Percentiles rank a stretch among this genome's conserved stretches.
Conservation (phyloP, 257 asterid genomes). For the Gynochthodes officinalis region DNA sequence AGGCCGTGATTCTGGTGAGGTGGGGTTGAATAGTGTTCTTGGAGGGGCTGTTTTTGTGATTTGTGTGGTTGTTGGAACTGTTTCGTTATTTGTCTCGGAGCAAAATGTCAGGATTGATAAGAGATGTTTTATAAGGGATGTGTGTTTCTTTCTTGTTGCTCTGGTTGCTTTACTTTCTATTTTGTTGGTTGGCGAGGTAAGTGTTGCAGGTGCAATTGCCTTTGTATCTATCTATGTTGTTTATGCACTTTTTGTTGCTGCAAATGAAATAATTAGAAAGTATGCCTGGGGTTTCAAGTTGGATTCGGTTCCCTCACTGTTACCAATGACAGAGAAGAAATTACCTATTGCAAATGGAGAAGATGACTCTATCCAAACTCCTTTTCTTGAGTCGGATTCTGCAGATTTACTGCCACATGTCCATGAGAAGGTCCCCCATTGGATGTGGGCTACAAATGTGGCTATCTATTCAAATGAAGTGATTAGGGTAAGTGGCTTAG, state of each 20-base stretch:
- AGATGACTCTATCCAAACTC: constrained; percentile 15
- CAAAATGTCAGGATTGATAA: constrained; percentile 54
- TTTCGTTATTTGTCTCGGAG: constrained; percentile 50
- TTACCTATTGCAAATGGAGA: constrained; percentile 22
- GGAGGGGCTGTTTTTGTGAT: constrained; percentile 89
- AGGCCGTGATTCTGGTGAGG: constrained; percentile 63
- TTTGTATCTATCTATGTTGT: constrained; percentile 55
- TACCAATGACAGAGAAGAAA: constrained; percentile 34
- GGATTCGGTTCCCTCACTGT: constrained; percentile 33
- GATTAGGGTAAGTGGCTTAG: constrained; percentile 18
- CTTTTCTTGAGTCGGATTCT: constrained; percentile 28
- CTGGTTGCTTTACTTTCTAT: constrained; percentile 39
- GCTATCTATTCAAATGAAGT: constrained; percentile 53
- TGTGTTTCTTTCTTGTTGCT: constrained; percentile 51
- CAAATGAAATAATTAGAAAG: constrained; percentile 42
- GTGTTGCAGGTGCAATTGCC: constrained; percentile 50
- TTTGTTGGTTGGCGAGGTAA: constrained; percentile 56
- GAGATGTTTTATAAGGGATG: constrained; percentile 70
- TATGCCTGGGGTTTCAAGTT: constrained; percentile 27
- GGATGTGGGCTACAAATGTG: constrained; percentile 61
- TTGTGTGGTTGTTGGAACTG: constrained; percentile 67
- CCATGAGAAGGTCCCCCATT: constrained; percentile 45
- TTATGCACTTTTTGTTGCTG: constrained; percentile 56
- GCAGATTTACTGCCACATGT: constrained; percentile 35
- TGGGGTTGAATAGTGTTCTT: constrained; percentile 74